Evolutionary conservation across 345 rosid genomes (phyloP).

Genomic region (sweet orange (Citrus sinensis)): DVS_A1.0 CM039163.1:1948001-1948500

Average conservation of each 20-base stretch:
- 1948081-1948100: slow-evolving; percentile 34
- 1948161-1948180: slow-evolving; percentile 65
- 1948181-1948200: slow-evolving; percentile 94
- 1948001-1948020: not conserved
- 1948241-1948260: not conserved
- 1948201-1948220: slow-evolving; percentile 88
- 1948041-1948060: not conserved
- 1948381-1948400: not conserved
- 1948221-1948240: slow-evolving; percentile 19
- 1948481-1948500: slow-evolving; percentile 61
- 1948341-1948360: not conserved
- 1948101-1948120: slow-evolving; percentile 68
- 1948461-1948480: slow-evolving; percentile 76
- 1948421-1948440: not conserved
- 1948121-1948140: slow-evolving; percentile 78
- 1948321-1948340: too few relatives aligned
- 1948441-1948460: slow-evolving; percentile 44
- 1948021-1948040: not conserved
- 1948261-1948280: not conserved
- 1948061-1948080: not conserved
- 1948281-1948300: not conserved
- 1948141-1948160: slow-evolving; percentile 95
- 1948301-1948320: not conserved
- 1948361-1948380: not conserved
- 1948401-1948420: not conserved